Evolutionary conservation across 495 filamentous ascomycete species (phyloP), one percentile per base, ranked within the genome.

Genomic region (Trichoderma virens): DNA sequence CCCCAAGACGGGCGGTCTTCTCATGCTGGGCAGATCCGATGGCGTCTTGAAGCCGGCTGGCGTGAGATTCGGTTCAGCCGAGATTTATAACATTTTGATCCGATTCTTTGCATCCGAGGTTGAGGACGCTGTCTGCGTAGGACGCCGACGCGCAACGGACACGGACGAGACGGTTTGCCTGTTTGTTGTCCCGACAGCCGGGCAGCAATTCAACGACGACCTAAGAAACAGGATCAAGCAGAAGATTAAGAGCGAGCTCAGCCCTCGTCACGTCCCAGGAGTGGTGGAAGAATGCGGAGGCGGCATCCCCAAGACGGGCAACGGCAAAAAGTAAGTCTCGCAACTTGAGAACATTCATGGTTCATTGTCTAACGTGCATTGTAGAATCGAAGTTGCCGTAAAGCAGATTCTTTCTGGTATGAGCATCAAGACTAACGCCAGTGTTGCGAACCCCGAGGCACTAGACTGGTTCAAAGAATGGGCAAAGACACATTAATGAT

Each of bases 381-480:
- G 43, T 59, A 85, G 83, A 78, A 90, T 97, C 43, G 92, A 97
- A 71, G 90, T 93, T 38, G 89, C 91, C 2, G 92, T 96, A 30
- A 96, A 96, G 77, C 91, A 95, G 78, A 96, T 97, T 45, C 72
- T 97, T n/a, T 93, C 88, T 38, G 92, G 92, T 8, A 81, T 90
- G 70, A 85, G 90, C 62, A 87, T 95, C 63, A 92, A 90, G 77
- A 92, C 90, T 13, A 88, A 88, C 35, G 90, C 92, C 0, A 92
- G 89, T 66, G 92, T 96, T 45, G 90, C 89, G 3, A 96, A 97
- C 73, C 84, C 87, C 1, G 86, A 84, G 67, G 92, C 90, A 70
- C 78, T 97, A 68, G 89, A 88, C 54, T 96, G 90, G 89, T 97
- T 93, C 74, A 82, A 84, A 63, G 73, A 79, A 62, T 97, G 92